phyloP scores from a whole-genome alignment of 352 stramenopile genomes.

The Phytophthora tentaculata region DNA sequence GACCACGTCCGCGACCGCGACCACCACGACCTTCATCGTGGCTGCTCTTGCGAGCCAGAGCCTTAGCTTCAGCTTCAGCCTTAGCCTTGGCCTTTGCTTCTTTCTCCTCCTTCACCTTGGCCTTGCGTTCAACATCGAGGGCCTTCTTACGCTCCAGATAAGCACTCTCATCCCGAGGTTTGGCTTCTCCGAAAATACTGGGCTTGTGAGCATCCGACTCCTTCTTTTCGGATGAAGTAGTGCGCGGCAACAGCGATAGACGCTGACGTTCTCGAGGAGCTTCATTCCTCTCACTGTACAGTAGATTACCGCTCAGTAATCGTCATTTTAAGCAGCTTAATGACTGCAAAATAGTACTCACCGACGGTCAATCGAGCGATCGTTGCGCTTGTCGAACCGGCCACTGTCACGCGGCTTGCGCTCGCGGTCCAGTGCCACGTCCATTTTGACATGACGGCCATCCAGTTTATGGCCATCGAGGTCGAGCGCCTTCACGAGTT shows the following conservation, averaged over 20 bases:
- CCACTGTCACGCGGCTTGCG: slow-evolving; percentile 53
- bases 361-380: slow-evolving; percentile 45
- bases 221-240: slow-evolving; percentile 46
- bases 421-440: slow-evolving; percentile 70
- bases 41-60: slow-evolving; percentile 17
- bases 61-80: slow-evolving; percentile 24
- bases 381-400: slow-evolving; percentile 64
- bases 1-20: slow-evolving; percentile 55
- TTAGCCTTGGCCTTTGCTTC: slow-evolving; percentile 37
- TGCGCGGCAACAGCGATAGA: slow-evolving; percentile 66
- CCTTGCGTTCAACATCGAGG: slow-evolving; percentile 31
- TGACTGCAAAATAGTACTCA: slow-evolving; percentile 21
- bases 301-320: slow-evolving; percentile 16
- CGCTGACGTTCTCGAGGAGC: slow-evolving; percentile 57
- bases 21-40: slow-evolving; percentile 40
- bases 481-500: slow-evolving; percentile 68
- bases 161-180: slow-evolving; percentile 74
- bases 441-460: slow-evolving; percentile 68
- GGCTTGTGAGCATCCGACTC: slow-evolving; percentile 46
- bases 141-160: slow-evolving; percentile 75
- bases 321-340: neutral
- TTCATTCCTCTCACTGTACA: slow-evolving; percentile 32
- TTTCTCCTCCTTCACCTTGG: slow-evolving; percentile 42
- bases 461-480: slow-evolving; percentile 49
- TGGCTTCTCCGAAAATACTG: slow-evolving; percentile 88